phyloP scores from a whole-genome alignment of 192 early-diverging fungal species.

The Jimgerdemannia lactiflua region DNA sequence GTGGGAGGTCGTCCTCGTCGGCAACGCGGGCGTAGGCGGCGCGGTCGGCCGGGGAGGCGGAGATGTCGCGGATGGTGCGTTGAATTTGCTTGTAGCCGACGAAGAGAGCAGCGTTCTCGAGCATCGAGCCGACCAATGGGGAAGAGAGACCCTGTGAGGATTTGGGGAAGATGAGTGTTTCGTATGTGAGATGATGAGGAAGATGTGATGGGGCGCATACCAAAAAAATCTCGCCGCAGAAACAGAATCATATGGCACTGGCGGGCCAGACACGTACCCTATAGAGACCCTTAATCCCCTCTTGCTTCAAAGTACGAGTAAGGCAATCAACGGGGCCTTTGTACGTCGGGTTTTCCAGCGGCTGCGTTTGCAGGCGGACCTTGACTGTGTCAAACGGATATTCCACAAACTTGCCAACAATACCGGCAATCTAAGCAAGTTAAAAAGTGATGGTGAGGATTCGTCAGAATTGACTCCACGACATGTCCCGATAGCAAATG shows the following conservation, averaged over 20 bases:
- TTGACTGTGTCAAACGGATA: constrained; percentile 97
- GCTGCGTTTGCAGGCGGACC: constrained; percentile 88
- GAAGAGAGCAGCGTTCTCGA: constrained; percentile 92
- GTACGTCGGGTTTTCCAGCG: constrained; percentile 60
- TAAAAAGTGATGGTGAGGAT: neutral
- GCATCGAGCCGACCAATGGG: constrained; percentile 90
- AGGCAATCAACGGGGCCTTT: constrained; percentile 83
- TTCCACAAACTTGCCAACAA: constrained; percentile 92
- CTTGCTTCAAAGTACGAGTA: constrained; percentile 62
- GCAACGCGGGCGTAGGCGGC: constrained; percentile 6
- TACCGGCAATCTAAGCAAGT: constrained; percentile 67
- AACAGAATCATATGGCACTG: neutral
- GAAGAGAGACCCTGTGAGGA: constrained; percentile 75
- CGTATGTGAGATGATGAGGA: neutral
- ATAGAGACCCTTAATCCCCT: constrained; percentile 86
- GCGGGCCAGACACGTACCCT: constrained; percentile 52
- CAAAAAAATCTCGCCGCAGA: too few species aligned
- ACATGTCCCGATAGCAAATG: too few species aligned
- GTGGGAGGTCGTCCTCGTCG: constrained; percentile 23
- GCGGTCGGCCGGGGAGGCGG: constrained; percentile 22
- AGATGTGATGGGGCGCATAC: neutral
- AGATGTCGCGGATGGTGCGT: constrained; percentile 54
- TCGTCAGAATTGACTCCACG: constrained; percentile 11
- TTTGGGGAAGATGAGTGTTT: neutral
- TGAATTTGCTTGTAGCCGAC: constrained; percentile 87